phyloP scores from a whole-genome alignment of 768 basidiomycete species.

The Lactarius hatsudake region DNA sequence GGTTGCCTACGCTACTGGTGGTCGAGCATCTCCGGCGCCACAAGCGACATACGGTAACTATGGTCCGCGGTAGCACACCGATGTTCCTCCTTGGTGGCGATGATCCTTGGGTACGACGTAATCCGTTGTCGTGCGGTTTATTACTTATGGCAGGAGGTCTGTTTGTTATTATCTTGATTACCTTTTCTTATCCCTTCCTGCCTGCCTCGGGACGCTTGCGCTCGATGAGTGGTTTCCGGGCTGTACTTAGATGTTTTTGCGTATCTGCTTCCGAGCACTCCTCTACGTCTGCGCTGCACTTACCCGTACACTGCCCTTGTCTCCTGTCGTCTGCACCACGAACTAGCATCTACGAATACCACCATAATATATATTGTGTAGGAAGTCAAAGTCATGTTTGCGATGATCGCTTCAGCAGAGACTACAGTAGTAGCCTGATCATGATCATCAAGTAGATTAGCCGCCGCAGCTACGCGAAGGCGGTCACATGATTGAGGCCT shows the following conservation, averaged over 20 bases:
- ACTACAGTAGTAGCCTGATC: no score
- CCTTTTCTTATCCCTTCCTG: background rate
- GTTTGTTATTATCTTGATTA: background rate
- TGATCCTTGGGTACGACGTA: background rate
- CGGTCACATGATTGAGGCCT: background rate
- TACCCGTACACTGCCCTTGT: background rate
- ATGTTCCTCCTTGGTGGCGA: background rate
- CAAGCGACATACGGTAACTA: conserved; percentile 42
- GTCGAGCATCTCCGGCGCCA: conserved; percentile 47
- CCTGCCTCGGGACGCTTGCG: background rate
- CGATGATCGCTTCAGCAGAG: background rate
- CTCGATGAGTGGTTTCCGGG: conserved; percentile 1
- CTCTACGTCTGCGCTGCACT: background rate
- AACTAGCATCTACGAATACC: conserved; percentile 3
- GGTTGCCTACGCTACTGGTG: conserved; percentile 27
- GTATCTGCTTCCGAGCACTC: background rate
- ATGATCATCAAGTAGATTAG: no score
- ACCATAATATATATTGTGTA: conserved; percentile 10
- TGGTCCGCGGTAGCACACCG: conserved; percentile 23
- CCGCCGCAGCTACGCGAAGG: background rate
- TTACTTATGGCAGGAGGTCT: conserved; percentile 8
- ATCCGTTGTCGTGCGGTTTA: background rate
- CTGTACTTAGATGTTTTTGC: conserved; percentile 1
- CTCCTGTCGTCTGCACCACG: conserved; percentile 1
- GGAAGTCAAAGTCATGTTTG: background rate